These are phyloP conservation scores for Oenanthe sinensis DNA, from an alignment of 129 eudicot species.

Conservation along the genomic window DNA sequence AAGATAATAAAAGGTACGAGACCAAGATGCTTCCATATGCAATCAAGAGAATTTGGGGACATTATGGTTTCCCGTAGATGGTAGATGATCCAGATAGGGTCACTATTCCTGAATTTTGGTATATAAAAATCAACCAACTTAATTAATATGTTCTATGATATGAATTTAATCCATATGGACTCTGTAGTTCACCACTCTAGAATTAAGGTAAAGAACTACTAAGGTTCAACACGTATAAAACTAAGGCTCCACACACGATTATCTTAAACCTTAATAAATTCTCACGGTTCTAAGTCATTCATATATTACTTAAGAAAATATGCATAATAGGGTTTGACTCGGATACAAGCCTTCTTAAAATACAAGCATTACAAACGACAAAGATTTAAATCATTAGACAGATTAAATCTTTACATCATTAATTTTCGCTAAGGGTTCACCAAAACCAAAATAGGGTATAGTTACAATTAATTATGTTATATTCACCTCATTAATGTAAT, in stretches of 20 bases:
- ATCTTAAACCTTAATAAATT: no score
- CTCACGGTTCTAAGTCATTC: not conserved
- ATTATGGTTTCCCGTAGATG: no score
- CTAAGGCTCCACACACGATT: no score
- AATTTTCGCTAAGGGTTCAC: not conserved
- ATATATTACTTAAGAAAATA: no score
- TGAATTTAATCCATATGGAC: not conserved
- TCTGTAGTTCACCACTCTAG: not conserved
- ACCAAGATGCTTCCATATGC: no score
- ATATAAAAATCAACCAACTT: not conserved
- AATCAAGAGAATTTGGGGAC: no score
- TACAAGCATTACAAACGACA: not conserved
- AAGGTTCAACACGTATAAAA: not conserved
- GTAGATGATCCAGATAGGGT: not conserved
- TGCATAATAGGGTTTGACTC: no score
- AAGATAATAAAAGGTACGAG: no score
- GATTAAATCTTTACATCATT: not conserved
- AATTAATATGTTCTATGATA: not conserved
- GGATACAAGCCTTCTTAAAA: no score
- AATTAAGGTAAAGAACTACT: not conserved
- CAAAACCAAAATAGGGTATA: not conserved
- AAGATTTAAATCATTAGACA: not conserved
- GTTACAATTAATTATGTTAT: not conserved
- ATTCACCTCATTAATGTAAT: not conserved
- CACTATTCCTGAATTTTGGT: not conserved